Base-by-base conservation (phyloP, 1,284 basidiomycete species). In the Sanghuangporus weigelae region DNA sequence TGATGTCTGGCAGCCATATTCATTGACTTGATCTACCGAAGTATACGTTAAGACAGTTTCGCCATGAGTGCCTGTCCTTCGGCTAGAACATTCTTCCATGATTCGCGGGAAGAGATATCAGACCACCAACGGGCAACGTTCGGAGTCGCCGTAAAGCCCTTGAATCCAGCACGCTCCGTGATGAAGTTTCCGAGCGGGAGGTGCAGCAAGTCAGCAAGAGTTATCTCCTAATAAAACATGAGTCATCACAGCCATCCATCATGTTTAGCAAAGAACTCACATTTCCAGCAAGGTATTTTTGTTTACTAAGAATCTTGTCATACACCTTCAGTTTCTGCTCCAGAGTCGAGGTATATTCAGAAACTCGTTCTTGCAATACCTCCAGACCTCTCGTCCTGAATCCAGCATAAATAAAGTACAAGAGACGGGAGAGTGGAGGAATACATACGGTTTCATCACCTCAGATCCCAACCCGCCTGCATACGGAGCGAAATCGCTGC, bases 151-250 rank as follows among this genome's bases (percentile, higher is more conserved):
- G 66, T 66, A 23, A 75, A 63, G 38, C 67, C 62, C 46, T 70
- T 63, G 44, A 70, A 65, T 42, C 67, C 67, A 38, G 68, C 62
- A 39, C 53, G 46, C 6, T 68, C 63, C n/a, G 58, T 65, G 31
- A 75, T 61, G 36, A 71, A 60, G 0, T 67, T 31, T 1, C 78
- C 83, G 61, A 78, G 79, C 0, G 84, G 77, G 23, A 86, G 68
- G 68, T 85, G 83, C 72, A 78, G 78, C 7, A 86, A 72, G 70
- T 86, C 84, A 6, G 78, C 81, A 6, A 85, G 70, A 3, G 82
- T 83, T 57, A 78, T 2, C 26, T 71, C 70, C 79, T 82, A 48
- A 12, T 48, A 4, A 7, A 16, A 51, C 6, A 26, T 57, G 21
- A 60, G 46, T n/a, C 26, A 7, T 40, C 48, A 16, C 26, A 23